These are phyloP conservation scores for Forsythia suspensa DNA, from an alignment of 257 asterid species.

Conservation along the genomic window DNA sequence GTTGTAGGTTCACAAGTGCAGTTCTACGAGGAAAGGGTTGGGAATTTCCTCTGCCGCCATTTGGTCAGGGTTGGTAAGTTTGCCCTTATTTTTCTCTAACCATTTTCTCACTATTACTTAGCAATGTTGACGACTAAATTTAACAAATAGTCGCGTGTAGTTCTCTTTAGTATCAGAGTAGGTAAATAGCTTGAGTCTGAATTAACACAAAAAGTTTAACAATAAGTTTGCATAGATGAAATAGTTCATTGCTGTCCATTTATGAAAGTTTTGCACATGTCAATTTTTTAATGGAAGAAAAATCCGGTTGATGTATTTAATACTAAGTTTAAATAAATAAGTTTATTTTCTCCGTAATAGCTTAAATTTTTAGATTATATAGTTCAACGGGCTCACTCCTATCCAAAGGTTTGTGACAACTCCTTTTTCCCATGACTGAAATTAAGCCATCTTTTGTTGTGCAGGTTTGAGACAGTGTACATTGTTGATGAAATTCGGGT, in stretches of 20 bases:
- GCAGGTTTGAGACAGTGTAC: conserved; percentile 80
- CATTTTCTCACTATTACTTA: not conserved
- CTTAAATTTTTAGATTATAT: not conserved
- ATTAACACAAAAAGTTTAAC: too few species aligned
- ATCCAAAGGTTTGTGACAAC: not conserved
- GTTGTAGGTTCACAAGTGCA: conserved; percentile 79
- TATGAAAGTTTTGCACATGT: not conserved
- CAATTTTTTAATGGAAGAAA: not conserved
- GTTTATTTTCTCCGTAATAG: not conserved
- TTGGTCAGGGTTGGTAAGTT: conserved; percentile 92
- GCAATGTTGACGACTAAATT: not conserved
- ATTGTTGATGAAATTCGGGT: conserved; percentile 90
- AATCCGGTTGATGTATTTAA: not conserved
- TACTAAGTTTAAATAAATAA: not conserved
- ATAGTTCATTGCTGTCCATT: not conserved
- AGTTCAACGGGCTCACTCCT: not conserved
- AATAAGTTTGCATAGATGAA: too few species aligned
- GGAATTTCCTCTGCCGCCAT: conserved; percentile 95
- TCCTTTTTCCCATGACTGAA: not conserved
- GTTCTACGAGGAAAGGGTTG: conserved; percentile 79
- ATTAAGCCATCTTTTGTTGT: conserved; percentile 4
- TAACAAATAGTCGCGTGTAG: not conserved
- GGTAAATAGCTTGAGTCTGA: not conserved
- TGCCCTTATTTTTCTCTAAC: not conserved
- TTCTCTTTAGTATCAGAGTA: not conserved